phyloP scores from a whole-genome alignment of 768 basidiomycete genomes.

The Dacryopinax primogenitus region DNA sequence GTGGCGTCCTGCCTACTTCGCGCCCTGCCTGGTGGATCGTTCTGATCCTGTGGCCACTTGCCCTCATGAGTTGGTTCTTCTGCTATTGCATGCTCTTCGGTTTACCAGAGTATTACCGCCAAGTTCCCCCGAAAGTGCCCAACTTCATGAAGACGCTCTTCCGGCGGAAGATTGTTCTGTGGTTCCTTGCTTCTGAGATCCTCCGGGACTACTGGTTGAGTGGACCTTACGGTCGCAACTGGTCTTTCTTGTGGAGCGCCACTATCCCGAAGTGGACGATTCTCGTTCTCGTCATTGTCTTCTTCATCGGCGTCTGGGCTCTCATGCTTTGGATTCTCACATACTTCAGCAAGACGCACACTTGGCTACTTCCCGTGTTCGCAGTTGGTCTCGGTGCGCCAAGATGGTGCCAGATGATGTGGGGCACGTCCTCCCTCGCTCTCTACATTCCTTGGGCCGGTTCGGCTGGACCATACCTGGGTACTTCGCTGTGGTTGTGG shows the following conservation, averaged over 20 bases:
- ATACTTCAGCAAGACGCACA: slow-evolving; percentile 83
- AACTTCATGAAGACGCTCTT: slow-evolving; percentile 83
- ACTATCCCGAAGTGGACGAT: slow-evolving; percentile 74
- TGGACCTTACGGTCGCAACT: slow-evolving; percentile 85
- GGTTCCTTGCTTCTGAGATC: slow-evolving; percentile 84
- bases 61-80: slow-evolving; percentile 61
- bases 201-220: slow-evolving; percentile 88
- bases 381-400: slow-evolving; percentile 90
- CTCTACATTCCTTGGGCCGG: slow-evolving; percentile 93
- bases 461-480: slow-evolving; percentile 69
- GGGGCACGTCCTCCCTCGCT: slow-evolving; percentile 89
- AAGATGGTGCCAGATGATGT: slow-evolving; percentile 87
- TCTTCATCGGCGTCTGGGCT: slow-evolving; percentile 85
- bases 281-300: slow-evolving; percentile 59
- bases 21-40: slow-evolving; percentile 74
- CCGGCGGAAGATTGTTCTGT: slow-evolving; percentile 79
- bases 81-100: slow-evolving; percentile 76
- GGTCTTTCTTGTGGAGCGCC: slow-evolving; percentile 84
- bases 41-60: slow-evolving; percentile 66
- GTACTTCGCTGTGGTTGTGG: slow-evolving; percentile 87
- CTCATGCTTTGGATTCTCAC: slow-evolving; percentile 60
- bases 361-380: slow-evolving; percentile 89
- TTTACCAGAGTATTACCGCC: slow-evolving; percentile 79
- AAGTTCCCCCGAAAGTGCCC: slow-evolving; percentile 89
- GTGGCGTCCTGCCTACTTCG: slow-evolving; percentile 34